A percentile compares a stretch with the other conserved stretches of the same genome.
Evolutionary conservation across 73 alveolate species (phyloP).

Genomic region (Tetrahymena elliotti): DNA sequence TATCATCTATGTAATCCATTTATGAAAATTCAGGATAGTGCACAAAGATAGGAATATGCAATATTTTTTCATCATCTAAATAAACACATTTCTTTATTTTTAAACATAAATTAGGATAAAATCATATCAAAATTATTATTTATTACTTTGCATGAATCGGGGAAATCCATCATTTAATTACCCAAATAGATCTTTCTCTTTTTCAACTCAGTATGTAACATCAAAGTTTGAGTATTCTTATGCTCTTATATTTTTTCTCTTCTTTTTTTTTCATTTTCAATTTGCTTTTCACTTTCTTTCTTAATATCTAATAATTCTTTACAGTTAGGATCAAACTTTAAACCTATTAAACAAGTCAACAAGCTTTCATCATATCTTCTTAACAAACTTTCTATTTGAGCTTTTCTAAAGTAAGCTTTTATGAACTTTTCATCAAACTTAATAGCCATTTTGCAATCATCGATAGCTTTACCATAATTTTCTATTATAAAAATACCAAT

Average conservation of each 20-base stretch:
- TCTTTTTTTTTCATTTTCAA: neutral
- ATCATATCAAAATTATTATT: neutral
- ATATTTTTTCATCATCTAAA: neutral
- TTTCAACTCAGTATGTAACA: neutral
- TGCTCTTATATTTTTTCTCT: constrained; percentile 10
- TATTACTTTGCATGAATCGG: constrained; percentile 1
- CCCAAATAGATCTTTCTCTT: constrained; percentile 15
- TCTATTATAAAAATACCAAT: neutral
- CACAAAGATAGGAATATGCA: constrained; percentile 20
- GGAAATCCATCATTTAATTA: constrained; percentile 3
- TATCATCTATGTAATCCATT: constrained; percentile 25
- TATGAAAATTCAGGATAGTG: constrained; percentile 34
- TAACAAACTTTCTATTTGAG: constrained; percentile 10
- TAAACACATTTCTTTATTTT: constrained; percentile 3
- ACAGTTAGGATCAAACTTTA: neutral
- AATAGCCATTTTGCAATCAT: constrained; percentile 43
- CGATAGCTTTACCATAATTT: constrained; percentile 22
- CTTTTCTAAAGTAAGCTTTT: constrained; percentile 40
- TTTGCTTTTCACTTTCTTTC: constrained; percentile 1
- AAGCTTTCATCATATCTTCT: constrained; percentile 8
- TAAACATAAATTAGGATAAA: neutral
- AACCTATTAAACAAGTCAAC: constrained; percentile 8
- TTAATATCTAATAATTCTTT: constrained; percentile 13
- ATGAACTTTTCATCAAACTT: constrained; percentile 27
- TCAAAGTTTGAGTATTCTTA: neutral